Conservation (phyloP, 2,329 filamentous ascomycete species). For the Grosmannia huntii region DNA sequence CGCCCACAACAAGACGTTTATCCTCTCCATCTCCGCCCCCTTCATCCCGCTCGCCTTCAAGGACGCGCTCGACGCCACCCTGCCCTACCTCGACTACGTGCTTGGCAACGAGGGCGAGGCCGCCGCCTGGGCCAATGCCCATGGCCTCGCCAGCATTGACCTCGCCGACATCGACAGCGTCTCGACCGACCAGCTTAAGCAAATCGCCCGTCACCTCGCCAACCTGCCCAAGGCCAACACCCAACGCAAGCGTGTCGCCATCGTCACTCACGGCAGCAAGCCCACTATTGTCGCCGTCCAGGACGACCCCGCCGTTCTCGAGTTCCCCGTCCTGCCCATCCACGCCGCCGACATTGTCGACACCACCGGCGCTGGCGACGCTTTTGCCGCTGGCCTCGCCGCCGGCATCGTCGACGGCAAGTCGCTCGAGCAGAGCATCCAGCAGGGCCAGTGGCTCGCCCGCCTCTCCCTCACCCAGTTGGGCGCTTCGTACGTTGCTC, state of each 20-base stretch:
- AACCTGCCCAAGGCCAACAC: conserved; percentile 85
- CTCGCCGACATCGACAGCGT: conserved; percentile 46
- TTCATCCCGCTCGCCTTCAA: conserved; percentile 99
- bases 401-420: conserved; percentile 83
- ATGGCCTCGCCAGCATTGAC: conserved; percentile 45
- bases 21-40: conserved; percentile 84
- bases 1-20: conserved; percentile 77
- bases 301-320: conserved; percentile 55
- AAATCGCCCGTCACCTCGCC: conserved; percentile 76
- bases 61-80: conserved; percentile 73
- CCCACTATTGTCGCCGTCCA: conserved; percentile 76
- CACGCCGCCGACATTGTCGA: conserved; percentile 71
- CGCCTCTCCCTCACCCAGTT: conserved; percentile 88
- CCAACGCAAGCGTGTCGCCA: conserved; percentile 69
- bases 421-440: conserved; percentile 61
- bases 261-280: conserved; percentile 90
- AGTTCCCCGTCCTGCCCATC: conserved; percentile 74
- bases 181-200: conserved; percentile 49
- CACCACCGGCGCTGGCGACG: conserved; percentile 93
- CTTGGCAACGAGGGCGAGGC: conserved; percentile 97
- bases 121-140: conserved; percentile 70
- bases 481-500: conserved; percentile 72
- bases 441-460: conserved; percentile 95
- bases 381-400: conserved; percentile 87
- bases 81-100: conserved; percentile 89